Evolutionary conservation across 176 grass and related monocot genomes (phyloP).

Genomic region (Eragrostis nindensis): DNA sequence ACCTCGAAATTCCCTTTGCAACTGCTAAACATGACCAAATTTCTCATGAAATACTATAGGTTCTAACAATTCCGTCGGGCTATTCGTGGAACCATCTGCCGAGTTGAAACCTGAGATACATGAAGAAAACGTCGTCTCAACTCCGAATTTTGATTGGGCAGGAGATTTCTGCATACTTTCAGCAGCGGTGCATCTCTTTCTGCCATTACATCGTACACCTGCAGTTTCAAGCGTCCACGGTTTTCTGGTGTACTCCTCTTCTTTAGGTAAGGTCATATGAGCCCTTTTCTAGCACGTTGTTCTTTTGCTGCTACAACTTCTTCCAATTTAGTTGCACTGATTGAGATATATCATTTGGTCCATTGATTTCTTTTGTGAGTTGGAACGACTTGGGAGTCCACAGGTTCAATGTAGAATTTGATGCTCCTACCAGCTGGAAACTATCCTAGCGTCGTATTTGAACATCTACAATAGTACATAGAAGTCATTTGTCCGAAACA

Average conservation of each 20-base stretch:
- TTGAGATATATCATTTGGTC: not conserved
- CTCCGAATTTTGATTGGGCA: not conserved
- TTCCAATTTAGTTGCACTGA: not conserved
- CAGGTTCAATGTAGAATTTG: slow-evolving; percentile 24
- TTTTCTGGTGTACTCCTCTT: not conserved
- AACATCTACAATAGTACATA: not conserved
- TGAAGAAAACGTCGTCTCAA: not conserved
- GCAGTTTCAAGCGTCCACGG: no score
- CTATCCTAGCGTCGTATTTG: slow-evolving; percentile 26
- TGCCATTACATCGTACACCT: not conserved
- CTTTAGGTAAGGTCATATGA: not conserved
- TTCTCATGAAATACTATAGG: not conserved
- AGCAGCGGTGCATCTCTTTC: not conserved
- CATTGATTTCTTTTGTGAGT: not conserved
- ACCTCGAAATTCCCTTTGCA: not conserved
- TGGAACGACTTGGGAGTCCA: slow-evolving; percentile 22
- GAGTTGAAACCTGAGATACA: not conserved
- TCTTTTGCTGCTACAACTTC: not conserved
- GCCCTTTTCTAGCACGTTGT: not conserved
- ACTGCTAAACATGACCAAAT: not conserved
- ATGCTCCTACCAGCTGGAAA: slow-evolving; percentile 8
- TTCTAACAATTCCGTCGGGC: not conserved
- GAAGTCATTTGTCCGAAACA: not conserved
- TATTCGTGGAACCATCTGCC: not conserved
- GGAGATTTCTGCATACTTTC: not conserved